These are phyloP conservation scores for Blastomyces gilchristii DNA, from an alignment of 2,329 filamentous ascomycete species.

Conservation along the genomic window DNA sequence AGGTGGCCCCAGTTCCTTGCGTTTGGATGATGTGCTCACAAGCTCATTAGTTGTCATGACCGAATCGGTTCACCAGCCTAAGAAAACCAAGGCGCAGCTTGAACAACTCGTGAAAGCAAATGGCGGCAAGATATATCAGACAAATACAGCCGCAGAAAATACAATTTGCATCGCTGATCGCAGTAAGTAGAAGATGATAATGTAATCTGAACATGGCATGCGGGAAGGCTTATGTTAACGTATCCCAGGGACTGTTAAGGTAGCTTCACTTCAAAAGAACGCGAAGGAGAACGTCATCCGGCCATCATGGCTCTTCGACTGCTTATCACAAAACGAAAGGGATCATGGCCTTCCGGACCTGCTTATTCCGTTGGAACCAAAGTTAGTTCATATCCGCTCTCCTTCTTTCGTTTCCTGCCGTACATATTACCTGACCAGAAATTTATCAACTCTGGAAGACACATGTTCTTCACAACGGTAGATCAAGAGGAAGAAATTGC, in stretches of 20 bases:
- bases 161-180: slow-evolving; percentile 73
- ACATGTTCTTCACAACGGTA: slow-evolving; percentile 62
- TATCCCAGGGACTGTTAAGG: slow-evolving; percentile 55
- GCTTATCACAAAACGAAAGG: slow-evolving; percentile 50
- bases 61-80: slow-evolving; percentile 42
- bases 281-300: slow-evolving; percentile 62
- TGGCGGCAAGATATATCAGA: slow-evolving; percentile 70
- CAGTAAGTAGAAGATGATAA: slow-evolving; percentile 31
- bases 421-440: not conserved
- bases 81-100: slow-evolving; percentile 66
- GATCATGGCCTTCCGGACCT: slow-evolving; percentile 45
- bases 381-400: slow-evolving; percentile 21
- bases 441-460: slow-evolving; percentile 30
- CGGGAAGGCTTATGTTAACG: slow-evolving; percentile 22
- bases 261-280: slow-evolving; percentile 67
- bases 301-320: slow-evolving; percentile 76
- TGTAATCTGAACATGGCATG: not conserved
- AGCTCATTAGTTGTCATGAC: slow-evolving; percentile 53
- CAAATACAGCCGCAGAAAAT: slow-evolving; percentile 49
- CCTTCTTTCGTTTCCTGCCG: not conserved
- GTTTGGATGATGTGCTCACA: slow-evolving; percentile 11
- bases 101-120: slow-evolving; percentile 74
- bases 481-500: slow-evolving; percentile 46
- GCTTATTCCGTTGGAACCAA: slow-evolving; percentile 55
- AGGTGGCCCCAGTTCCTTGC: slow-evolving; percentile 14